Evolutionary conservation across 768 basidiomycete species (phyloP), one percentile per base, ranked within the genome.

Genomic region (Serendipita indica): DNA sequence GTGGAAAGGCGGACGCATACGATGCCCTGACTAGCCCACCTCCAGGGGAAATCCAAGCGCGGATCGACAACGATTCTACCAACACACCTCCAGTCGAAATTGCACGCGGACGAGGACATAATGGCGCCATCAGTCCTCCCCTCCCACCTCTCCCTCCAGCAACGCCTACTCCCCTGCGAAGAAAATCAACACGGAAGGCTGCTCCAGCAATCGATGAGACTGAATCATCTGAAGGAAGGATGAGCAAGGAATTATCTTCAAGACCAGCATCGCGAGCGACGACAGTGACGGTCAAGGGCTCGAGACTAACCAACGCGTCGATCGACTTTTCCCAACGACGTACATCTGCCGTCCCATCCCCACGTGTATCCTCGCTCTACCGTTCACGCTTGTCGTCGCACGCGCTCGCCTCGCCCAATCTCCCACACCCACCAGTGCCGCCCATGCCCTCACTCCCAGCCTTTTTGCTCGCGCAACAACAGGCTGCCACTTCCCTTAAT

Each of bases 371-470:
- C 20, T 54, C 49, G 16, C 30, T 22, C n/a, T 37, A 37, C 35
- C 35, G 35, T 37, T 37, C 35, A 37, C 35, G 35, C 35, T n/a
- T 37, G 10, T 37, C 35, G 10, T 33, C 20, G 16, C 30, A 54
- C n/a, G n/a, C 20, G 22, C 49, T 28, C 30, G 49, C 49, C 1
- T 54, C 49, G 10, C 49, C 49, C 4, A 28, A 28, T 54, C 49
- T 54, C 30, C 49, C 49, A 25, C 20, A 54, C 30, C 49, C 49
- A 54, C 43, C 43, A 27, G 22, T 46, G 10, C 43, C 43, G 32
- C 49, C 49, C 20, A 54, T 54, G 49, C 49, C 49, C 22, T n/a
- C 30, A 22, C 20, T 54, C 30, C 49, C 49, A 25, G 49, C 49
- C 20, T 33, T 27, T n/a, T 28, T 54, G 7, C 49, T 22, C 20